Evolutionary conservation across 192 early-diverging fungal species (phyloP).

Genomic region (Coemansia reversa): DNA sequence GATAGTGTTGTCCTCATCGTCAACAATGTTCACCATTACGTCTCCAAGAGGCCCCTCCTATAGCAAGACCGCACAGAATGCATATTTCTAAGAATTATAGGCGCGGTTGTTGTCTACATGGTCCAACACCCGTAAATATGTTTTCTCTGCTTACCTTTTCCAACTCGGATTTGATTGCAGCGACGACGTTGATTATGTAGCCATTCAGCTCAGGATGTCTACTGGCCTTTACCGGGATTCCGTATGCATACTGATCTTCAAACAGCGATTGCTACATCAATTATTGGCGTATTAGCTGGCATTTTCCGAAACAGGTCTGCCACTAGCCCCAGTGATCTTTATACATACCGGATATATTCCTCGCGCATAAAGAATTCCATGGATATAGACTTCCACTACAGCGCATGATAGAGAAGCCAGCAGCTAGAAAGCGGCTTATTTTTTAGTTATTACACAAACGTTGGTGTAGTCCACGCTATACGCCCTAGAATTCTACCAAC

Average conservation of each 20-base stretch:
- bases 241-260: conserved; percentile 46
- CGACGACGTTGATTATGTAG: conserved; percentile 49
- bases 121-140: background rate
- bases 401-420: background rate
- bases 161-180: conserved; percentile 41
- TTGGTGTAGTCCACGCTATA: background rate
- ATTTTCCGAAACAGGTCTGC: background rate
- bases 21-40: conserved; percentile 36
- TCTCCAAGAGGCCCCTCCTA: conserved; percentile 27
- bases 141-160: conserved; percentile 26
- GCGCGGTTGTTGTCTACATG: background rate
- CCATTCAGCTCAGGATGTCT: conserved; percentile 55
- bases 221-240: conserved; percentile 55
- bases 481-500: background rate
- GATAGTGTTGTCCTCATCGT: conserved; percentile 18
- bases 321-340: background rate
- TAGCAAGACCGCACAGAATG: background rate
- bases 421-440: background rate
- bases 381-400: conserved; percentile 50
- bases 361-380: conserved; percentile 28
- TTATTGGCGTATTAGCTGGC: background rate
- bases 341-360: conserved; percentile 45
- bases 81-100: background rate
- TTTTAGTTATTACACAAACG: background rate
- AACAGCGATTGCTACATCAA: conserved; percentile 44